A percentile compares a stretch with the other conserved stretches of the same genome.
Evolutionary conservation across 352 stramenopile genomes (phyloP).

Genomic region (Aphanomyces stellatus): DNA sequence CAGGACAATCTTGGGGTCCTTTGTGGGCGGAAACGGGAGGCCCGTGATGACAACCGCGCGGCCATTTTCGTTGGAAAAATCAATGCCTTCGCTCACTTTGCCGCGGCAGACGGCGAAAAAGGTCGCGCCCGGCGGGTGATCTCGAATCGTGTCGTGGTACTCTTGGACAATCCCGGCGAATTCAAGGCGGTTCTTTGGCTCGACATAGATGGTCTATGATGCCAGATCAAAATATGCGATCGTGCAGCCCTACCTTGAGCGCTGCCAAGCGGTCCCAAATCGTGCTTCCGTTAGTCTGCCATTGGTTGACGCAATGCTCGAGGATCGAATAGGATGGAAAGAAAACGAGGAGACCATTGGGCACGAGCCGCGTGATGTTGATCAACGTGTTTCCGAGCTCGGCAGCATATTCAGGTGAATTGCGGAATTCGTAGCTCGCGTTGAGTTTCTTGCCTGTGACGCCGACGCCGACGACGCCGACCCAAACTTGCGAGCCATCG

Average conservation of each 20-base stretch:
- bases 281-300: constrained; percentile 38
- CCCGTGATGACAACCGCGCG: constrained; percentile 98
- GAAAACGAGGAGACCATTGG: constrained; percentile 97
- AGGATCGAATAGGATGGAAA: constrained; percentile 99
- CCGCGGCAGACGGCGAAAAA: constrained; percentile 98
- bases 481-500: constrained; percentile 77
- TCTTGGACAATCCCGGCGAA: constrained; percentile 76
- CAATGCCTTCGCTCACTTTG: constrained; percentile 98
- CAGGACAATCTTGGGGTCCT: constrained; percentile 96
- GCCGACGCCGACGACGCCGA: constrained; percentile 88
- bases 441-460: constrained; percentile 91
- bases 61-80: constrained; percentile 98
- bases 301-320: constrained; percentile 72
- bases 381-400: constrained; percentile 96
- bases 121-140: constrained; percentile 81
- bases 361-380: constrained; percentile 90
- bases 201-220: constrained; percentile 43
- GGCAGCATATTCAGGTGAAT: constrained; percentile 89
- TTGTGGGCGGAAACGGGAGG: constrained; percentile 95
- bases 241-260: constrained; percentile 32
- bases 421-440: constrained; percentile 91
- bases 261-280: constrained; percentile 75
- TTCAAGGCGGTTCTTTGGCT: constrained; percentile 56
- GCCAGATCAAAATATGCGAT: neutral
- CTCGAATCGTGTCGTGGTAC: constrained; percentile 64